Conservation (phyloP, 2,329 filamentous ascomycete genomes). For the Tolypocladium pustulatum region DNA sequence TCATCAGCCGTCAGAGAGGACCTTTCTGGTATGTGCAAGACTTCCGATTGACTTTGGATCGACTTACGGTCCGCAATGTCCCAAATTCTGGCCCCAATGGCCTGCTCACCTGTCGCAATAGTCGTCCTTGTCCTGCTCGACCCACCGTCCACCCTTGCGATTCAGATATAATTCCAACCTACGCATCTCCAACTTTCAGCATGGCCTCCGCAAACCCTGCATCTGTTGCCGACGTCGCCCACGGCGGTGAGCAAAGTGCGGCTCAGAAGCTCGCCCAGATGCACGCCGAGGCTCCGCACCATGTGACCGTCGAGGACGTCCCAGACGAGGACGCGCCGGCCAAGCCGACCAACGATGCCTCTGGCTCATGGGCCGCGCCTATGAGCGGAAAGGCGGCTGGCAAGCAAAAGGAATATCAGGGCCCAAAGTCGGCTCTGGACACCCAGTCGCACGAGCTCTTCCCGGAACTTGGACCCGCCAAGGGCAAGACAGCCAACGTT, state of each 20-base stretch:
- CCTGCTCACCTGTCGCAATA: not conserved
- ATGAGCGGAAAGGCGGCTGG: constrained; percentile 54
- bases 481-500: constrained; percentile 56
- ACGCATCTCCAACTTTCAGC: constrained; percentile 8
- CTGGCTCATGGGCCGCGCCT: constrained; percentile 35
- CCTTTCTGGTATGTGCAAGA: not conserved
- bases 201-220: constrained; percentile 29
- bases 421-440: constrained; percentile 47
- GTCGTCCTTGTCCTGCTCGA: not conserved
- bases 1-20: not conserved
- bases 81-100: not conserved
- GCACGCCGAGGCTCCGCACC: constrained; percentile 43
- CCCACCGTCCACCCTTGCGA: not conserved
- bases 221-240: constrained; percentile 21
- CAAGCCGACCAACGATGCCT: constrained; percentile 36
- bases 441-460: constrained; percentile 86
- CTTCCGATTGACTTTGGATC: not conserved
- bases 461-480: constrained; percentile 70
- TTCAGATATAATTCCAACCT: not conserved
- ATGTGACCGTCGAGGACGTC: constrained; percentile 69
- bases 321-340: constrained; percentile 66
- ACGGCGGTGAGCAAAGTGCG: constrained; percentile 35
- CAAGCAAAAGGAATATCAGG: constrained; percentile 53
- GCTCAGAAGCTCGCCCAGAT: constrained; percentile 55
- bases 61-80: not conserved